Conservation (phyloP, 1,284 basidiomycete species). For the Fomitopsis betulina region DNA sequence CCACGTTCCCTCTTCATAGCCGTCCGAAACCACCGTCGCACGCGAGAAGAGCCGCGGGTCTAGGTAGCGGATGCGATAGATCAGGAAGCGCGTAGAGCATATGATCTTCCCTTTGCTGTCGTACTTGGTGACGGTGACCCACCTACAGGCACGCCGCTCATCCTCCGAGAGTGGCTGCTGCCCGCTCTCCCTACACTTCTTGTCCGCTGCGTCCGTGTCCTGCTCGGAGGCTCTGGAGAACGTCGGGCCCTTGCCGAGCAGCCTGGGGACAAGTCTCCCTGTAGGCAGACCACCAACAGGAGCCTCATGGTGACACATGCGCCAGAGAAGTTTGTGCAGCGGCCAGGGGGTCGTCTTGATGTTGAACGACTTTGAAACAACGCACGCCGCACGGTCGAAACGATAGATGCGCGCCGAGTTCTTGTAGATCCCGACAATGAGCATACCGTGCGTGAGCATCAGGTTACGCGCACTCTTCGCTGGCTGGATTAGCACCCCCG, state of each 20-base stretch:
- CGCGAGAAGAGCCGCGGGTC: background rate
- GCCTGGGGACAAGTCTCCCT: no score
- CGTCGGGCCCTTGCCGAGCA: no score
- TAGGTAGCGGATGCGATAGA: background rate
- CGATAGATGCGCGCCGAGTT: slow-evolving; percentile 5
- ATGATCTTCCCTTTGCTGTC: no score
- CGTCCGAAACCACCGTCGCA: background rate
- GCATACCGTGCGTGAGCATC: slow-evolving; percentile 8
- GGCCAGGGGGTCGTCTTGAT: background rate
- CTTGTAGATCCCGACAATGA: slow-evolving; percentile 12
- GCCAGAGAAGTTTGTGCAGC: background rate
- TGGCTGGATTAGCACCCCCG: background rate
- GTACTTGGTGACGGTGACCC: no score
- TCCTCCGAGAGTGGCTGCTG: no score
- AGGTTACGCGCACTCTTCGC: slow-evolving; percentile 5
- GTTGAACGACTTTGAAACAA: background rate
- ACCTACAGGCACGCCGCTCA: no score
- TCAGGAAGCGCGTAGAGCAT: background rate
- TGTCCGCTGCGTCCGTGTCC: no score
- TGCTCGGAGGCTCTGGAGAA: no score
- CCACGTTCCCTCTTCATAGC: background rate
- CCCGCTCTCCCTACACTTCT: no score
- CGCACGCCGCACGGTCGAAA: slow-evolving; percentile 5
- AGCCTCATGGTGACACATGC: background rate
- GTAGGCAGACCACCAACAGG: no score